phyloP scores from a whole-genome alignment of 129 eudicot genomes.

The Kitagawia praeruptora region DNA sequence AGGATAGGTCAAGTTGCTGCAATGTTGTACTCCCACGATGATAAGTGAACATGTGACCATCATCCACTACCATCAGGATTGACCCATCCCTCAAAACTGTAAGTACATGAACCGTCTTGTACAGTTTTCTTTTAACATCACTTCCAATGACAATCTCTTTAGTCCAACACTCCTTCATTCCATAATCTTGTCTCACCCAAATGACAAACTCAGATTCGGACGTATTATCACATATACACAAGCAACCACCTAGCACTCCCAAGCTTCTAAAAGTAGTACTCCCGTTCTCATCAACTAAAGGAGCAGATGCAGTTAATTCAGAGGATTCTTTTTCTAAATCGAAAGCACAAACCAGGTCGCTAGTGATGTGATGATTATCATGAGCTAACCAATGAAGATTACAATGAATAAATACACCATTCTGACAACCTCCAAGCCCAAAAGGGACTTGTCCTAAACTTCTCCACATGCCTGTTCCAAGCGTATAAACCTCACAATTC shows the following conservation, averaged over 20 bases:
- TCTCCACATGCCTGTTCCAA: conserved; percentile 43
- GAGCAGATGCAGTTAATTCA: conserved; percentile 18
- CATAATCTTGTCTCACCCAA: conserved; percentile 50
- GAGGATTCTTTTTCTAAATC: conserved; percentile 26
- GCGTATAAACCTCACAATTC: conserved; percentile 39
- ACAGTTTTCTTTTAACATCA: background rate
- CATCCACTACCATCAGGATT: conserved; percentile 5
- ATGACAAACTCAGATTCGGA: conserved; percentile 24
- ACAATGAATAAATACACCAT: conserved; percentile 15
- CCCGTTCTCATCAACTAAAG: background rate
- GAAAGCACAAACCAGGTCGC: conserved; percentile 19
- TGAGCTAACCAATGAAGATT: conserved; percentile 25
- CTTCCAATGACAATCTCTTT: conserved; percentile 28
- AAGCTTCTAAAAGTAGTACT: conserved; percentile 8
- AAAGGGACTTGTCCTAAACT: conserved; percentile 11
- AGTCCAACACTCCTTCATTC: conserved; percentile 33
- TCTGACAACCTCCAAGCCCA: background rate
- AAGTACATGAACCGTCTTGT: conserved; percentile 2
- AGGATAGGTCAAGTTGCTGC: background rate
- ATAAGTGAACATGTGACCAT: conserved; percentile 9
- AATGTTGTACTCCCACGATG: background rate
- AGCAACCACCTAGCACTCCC: conserved; percentile 24
- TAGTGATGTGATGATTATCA: conserved; percentile 1
- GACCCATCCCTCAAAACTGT: conserved; percentile 20
- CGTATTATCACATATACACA: conserved; percentile 30